Evolutionary conservation across 805 yeast species (phyloP), one percentile per base, ranked within the genome.

Genomic region (Hanseniaspora osmophila): DNA sequence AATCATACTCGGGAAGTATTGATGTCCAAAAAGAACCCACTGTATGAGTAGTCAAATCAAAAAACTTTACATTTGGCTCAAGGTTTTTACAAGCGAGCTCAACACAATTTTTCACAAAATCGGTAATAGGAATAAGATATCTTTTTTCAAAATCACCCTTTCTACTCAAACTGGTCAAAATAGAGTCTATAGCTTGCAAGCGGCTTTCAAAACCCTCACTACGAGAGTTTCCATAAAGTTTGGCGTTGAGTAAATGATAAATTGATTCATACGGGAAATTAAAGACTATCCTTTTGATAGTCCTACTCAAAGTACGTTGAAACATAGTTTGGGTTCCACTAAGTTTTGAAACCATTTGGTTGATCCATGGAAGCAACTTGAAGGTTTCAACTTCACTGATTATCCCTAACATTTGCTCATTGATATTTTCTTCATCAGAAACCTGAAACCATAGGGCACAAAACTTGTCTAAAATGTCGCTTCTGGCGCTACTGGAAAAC

Each of bases 391-490:
- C 61, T 0, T 43, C 42, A 0, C 54, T 43, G 2, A 80, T 54
- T 4, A 65, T 62, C 2, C 56, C 52, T 12, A 54, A 54, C 10
- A 83, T 64, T 9, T 62, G 52, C 3, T 46, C 49, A 50, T 75
- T 79, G 5, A 82, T 62, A 0, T 55, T 59, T 1, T 60, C 69
- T 32, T 68, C 67, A 6, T 59, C 57, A 2, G 77, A 68, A 51
- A 76, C 71, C 49, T 80, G 83, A 37, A 90, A 67, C 94, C 96
- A 90, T 10, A 90, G 59, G 0, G 88, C 82, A 59, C 88, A 80
- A 49, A 88, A 80, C 46, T 84, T 74, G 55, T 85, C 94, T 29
- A 81, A 64, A 43, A 75, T 80, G 48, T 73, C 75, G 42, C 73
- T 77, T 44, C 70, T 73, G 48, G 58, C 66, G 2, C 54, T 54